Conservation (phyloP, 2,329 filamentous ascomycete genomes). For the Lachnum nothofagi region DNA sequence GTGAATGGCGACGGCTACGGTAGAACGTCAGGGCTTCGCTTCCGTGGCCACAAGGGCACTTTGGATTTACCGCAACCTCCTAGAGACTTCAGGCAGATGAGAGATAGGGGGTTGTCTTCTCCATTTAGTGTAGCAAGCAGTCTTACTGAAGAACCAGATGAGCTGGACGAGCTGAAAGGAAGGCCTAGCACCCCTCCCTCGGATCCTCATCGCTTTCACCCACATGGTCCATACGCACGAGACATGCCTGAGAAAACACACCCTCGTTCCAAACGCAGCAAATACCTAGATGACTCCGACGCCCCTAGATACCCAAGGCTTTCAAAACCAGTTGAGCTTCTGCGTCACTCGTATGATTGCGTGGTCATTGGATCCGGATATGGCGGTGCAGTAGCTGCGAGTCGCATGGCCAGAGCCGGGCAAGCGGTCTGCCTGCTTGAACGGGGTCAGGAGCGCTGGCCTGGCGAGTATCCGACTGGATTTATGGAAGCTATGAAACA, state of each 20-base stretch:
- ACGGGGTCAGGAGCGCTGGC: conserved; percentile 60
- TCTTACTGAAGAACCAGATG: conserved; percentile 12
- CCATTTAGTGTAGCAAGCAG: conserved; percentile 15
- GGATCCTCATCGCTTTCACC: conserved; percentile 16
- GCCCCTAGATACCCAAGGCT: conserved; percentile 45
- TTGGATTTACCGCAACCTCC: conserved; percentile 1
- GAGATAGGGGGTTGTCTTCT: conserved; percentile 15
- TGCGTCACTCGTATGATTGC: conserved; percentile 56
- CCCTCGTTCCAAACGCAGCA: conserved; percentile 27
- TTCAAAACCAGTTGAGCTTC: conserved; percentile 52
- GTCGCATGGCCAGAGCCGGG: conserved; percentile 56
- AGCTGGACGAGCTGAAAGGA: neutral
- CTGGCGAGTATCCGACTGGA: conserved; percentile 56
- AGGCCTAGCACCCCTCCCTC: neutral
- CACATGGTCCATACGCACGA: conserved; percentile 20
- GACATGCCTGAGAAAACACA: conserved; percentile 22
- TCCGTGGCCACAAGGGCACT: conserved; percentile 11
- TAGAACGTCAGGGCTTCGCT: conserved; percentile 12
- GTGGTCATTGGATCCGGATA: conserved; percentile 67
- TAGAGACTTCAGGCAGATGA: conserved; percentile 6
- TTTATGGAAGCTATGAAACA: conserved; percentile 45
- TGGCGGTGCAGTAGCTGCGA: conserved; percentile 61
- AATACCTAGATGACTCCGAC: conserved; percentile 30
- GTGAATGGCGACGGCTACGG: conserved; percentile 10
- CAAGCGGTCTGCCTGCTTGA: conserved; percentile 62